These are phyloP conservation scores for Phytophthora litchii DNA, from an alignment of 352 stramenopile genomes.

Conservation along the genomic window DNA sequence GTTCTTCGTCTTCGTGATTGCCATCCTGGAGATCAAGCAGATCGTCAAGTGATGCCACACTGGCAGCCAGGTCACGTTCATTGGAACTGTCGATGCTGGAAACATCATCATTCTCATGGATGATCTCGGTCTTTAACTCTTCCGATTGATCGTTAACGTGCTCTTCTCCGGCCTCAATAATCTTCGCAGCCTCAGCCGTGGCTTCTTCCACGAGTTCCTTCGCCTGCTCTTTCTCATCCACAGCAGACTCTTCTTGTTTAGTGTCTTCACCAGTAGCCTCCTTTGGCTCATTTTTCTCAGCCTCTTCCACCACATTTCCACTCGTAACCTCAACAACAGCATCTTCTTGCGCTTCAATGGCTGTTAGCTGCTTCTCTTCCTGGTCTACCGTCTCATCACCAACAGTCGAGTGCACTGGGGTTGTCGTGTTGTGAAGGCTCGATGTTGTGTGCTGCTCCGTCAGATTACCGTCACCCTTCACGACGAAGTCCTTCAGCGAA, in stretches of 20 bases:
- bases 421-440: conserved; percentile 36
- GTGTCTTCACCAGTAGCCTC: conserved; percentile 6
- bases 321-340: neutral
- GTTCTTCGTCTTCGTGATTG: conserved; percentile 26
- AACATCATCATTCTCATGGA: conserved; percentile 23
- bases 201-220: conserved; percentile 1
- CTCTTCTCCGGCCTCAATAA: conserved; percentile 13
- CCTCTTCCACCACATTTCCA: conserved; percentile 12
- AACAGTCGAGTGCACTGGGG: conserved; percentile 30
- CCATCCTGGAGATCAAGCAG: conserved; percentile 36
- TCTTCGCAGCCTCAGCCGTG: neutral
- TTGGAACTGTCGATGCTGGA: conserved; percentile 26
- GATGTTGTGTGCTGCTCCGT: conserved; percentile 21
- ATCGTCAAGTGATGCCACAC: conserved; percentile 35
- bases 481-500: conserved; percentile 57
- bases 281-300: conserved; percentile 6
- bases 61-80: conserved; percentile 36
- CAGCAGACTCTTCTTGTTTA: neutral
- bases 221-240: conserved; percentile 4
- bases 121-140: neutral
- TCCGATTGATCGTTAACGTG: conserved; percentile 1
- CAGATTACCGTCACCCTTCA: conserved; percentile 42
- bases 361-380: conserved; percentile 7
- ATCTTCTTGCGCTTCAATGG: conserved; percentile 13
- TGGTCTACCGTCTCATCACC: conserved; percentile 12